Evolutionary conservation across 768 basidiomycete species (phyloP), one percentile per base, ranked within the genome.

Genomic region (Lactarius indigo): DNA sequence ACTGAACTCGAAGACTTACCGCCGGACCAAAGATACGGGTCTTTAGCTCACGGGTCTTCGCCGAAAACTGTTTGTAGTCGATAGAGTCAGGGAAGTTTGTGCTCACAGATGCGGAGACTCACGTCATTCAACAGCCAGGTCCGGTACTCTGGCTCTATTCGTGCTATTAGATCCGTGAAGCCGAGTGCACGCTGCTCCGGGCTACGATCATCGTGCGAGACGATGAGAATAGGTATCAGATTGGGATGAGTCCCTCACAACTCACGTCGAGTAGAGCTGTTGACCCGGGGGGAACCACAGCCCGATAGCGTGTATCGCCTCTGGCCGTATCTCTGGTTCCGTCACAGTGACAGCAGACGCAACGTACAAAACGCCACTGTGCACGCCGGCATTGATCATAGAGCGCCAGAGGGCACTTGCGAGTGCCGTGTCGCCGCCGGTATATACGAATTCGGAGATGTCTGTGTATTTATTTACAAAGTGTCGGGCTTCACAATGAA

Each of bases 121-220:
- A 63, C 62, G 35, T 63, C 62, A 30, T 63, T 54, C 52, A 63
- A 37, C 52, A 63, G 20, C 62, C 62, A 63, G 9, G 20, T 26
- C 13, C 50, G 47, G 37, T 63, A 39, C 54, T 20, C 62, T 10
- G 62, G 50, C 23, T 30, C n/a, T 3, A 63, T 31, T 52, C 35
- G 31, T 13, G 50, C 37, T 28, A 63, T 20, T 1, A 63, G 37
- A 23, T 63, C 62, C 15, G 52, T 31, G 15, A 63, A 63, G 5
- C 62, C 62, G 1, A 63, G 52, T 13, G 44, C 62, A 5, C 50
- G 62, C 52, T 63, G 62, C 17, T 63, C 62, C 0, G 62, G 62
- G 3, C 62, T 63, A 30, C 23, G 31, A 17, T 58, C 18, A n/a
- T 31, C 12, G 20, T 20, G 15, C 6, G 17, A n/a, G 18, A 20